Evolutionary conservation across 2,329 filamentous ascomycete species (phyloP).

Genomic region (Phyllosticta paracitricarpa): DNA sequence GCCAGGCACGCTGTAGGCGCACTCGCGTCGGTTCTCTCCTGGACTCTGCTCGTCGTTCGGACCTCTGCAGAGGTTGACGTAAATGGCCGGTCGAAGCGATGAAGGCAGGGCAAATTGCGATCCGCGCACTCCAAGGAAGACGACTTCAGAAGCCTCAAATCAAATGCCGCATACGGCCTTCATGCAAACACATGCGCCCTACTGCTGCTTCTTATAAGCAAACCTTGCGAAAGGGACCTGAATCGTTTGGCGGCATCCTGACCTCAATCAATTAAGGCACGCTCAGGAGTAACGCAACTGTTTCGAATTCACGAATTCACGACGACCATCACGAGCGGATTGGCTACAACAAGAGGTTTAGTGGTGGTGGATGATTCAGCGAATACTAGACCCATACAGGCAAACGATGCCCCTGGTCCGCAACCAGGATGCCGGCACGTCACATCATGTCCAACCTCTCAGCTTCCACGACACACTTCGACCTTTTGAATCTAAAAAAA

Average conservation of each 20-base stretch:
- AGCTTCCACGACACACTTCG: too few species aligned
- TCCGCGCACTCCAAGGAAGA: neutral
- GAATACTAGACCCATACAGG: neutral
- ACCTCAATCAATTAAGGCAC: neutral
- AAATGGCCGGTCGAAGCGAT: neutral
- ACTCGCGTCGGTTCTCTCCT: neutral
- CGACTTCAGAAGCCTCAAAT: neutral
- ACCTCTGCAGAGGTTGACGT: neutral
- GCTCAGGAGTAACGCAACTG: neutral
- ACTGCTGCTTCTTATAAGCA: neutral
- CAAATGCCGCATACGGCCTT: neutral
- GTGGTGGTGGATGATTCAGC: neutral
- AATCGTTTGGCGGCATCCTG: neutral
- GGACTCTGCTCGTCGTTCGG: neutral
- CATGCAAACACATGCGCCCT: neutral
- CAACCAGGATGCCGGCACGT: neutral
- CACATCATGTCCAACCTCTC: too few species aligned
- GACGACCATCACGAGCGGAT: neutral
- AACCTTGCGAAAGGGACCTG: neutral
- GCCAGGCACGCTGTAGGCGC: neutral
- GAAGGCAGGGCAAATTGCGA: neutral
- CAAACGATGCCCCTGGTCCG: neutral
- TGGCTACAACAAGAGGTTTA: too few species aligned
- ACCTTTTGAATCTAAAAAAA: too few species aligned
- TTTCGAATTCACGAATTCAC: neutral